Evolutionary conservation across 371 early-diverging fungal species (phyloP), one percentile per base, ranked within the genome.

Genomic region (Cokeromyces recurvatus): DNA sequence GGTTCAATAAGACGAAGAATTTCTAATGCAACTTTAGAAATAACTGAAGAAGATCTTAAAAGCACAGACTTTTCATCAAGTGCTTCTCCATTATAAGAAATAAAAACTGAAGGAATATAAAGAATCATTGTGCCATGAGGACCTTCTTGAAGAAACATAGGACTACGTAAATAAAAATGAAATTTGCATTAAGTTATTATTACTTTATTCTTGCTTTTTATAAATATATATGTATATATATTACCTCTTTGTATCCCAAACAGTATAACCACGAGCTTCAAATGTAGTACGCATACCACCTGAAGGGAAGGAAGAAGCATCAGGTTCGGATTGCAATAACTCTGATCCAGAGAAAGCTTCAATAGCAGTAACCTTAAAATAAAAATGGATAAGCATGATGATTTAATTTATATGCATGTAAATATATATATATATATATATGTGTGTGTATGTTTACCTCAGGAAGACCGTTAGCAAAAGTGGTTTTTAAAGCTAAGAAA

Each of bases 221-320:
- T n/a, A n/a, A n/a, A n/a, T n/a, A n/a, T n/a, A n/a, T n/a, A n/a
- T n/a, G n/a, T n/a, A n/a, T n/a, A n/a, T n/a, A 6, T 0, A 57
- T 46, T 66, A 74, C 75, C 75, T 75, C 62, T 71, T 87, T 32
- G 96, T 93, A 70, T 96, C 97, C 98, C 98, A 98, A 64, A 95
- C 90, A 55, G 97, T 98, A 82, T 98, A 98, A 52, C 98, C 97
- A 70, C 97, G 92, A 48, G 97, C 98, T 79, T 98, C 97, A 66
- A 98, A 98, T 46, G 98, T 98, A 53, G 90, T 78, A 58, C 97
- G 86, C 86, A 95, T 91, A 60, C 98, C 97, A 66, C 98, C 98
- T 50, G 91, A 91, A 53, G 98, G 98, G 87, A 98, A 98, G 38
- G 92, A 92, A n/a, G 97, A 97, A 8, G 98, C 98, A 79, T 98